A percentile compares a stretch with the other conserved stretches of the same genome.
phyloP scores from a whole-genome alignment of 352 stramenopile genomes.

The Detonula confervacea region DNA sequence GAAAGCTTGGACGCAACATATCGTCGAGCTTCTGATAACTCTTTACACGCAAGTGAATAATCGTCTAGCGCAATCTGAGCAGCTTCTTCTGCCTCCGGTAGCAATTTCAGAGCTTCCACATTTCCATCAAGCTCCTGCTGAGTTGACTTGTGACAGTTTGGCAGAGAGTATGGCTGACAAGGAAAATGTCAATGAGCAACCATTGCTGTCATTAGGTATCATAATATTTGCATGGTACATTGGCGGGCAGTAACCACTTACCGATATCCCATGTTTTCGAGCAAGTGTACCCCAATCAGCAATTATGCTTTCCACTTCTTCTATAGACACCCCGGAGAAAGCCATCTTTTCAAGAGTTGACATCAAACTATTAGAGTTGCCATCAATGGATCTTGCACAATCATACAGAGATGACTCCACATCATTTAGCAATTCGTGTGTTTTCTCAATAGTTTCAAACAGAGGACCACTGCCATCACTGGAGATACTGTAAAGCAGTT shows the following conservation, averaged over 20 bases:
- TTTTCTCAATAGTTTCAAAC: constrained; percentile 64
- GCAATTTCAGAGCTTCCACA: constrained; percentile 68
- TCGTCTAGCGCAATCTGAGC: constrained; percentile 62
- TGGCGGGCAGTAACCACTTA: constrained; percentile 27
- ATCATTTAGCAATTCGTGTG: constrained; percentile 76
- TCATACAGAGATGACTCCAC: constrained; percentile 65
- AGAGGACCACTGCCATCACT: constrained; percentile 38
- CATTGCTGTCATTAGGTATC: background rate
- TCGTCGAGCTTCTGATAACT: constrained; percentile 61
- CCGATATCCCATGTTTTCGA: constrained; percentile 82
- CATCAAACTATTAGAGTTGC: constrained; percentile 63
- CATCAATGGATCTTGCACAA: constrained; percentile 71
- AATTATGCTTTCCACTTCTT: constrained; percentile 75
- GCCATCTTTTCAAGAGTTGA: constrained; percentile 56
- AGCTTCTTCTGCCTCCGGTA: constrained; percentile 68
- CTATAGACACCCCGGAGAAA: constrained; percentile 56
- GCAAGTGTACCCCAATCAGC: constrained; percentile 83
- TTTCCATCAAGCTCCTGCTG: constrained; percentile 79
- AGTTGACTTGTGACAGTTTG: constrained; percentile 76
- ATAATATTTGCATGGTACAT: background rate
- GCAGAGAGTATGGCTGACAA: constrained; percentile 56
- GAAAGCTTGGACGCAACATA: constrained; percentile 62
- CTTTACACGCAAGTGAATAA: constrained; percentile 57
- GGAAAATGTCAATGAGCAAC: constrained; percentile 6
- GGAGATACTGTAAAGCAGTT: constrained; percentile 60